Conservation (phyloP, 2,329 filamentous ascomycete genomes). For the Alternaria sp. region DNA sequence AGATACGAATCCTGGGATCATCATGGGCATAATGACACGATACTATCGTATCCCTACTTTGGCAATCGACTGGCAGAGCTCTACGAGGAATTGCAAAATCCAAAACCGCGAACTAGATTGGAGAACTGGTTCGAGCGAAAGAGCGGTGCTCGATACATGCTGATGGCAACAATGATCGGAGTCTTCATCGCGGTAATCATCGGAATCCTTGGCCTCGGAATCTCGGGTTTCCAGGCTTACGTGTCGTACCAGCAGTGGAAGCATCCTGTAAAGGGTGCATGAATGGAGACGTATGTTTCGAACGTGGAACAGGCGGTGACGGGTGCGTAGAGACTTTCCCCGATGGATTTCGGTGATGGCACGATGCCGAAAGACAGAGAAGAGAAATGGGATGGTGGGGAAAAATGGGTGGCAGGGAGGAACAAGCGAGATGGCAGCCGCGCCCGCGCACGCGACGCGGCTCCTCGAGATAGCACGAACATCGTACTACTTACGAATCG, state of each 20-base stretch:
- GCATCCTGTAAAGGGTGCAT: conserved; percentile 24
- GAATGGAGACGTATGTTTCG: neutral
- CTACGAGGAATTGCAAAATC: too few relatives aligned
- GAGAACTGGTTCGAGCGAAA: too few relatives aligned
- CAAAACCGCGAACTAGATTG: too few relatives aligned
- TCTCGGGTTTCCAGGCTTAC: conserved; percentile 42
- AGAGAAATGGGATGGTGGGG: neutral
- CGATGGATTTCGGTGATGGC: neutral
- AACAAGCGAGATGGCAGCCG: neutral
- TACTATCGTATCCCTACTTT: conserved; percentile 33
- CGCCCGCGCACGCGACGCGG: neutral
- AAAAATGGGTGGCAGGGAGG: neutral
- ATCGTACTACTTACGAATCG: neutral
- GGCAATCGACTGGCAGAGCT: conserved; percentile 21
- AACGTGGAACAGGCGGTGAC: neutral
- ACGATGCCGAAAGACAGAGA: neutral
- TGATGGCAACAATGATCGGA: conserved; percentile 41
- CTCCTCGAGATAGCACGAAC: neutral
- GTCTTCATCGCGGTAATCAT: conserved; percentile 39
- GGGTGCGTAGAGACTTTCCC: neutral
- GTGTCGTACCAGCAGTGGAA: conserved; percentile 43
- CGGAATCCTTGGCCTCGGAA: conserved; percentile 28
- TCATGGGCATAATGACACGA: conserved; percentile 20
- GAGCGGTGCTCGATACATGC: conserved; percentile 26
- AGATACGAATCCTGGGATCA: conserved; percentile 7